Evolutionary conservation across 225 moss, liverwort and hornwort genomes (phyloP), one percentile per base, ranked within the genome.

Genomic region (Lunularia cruciata): DNA sequence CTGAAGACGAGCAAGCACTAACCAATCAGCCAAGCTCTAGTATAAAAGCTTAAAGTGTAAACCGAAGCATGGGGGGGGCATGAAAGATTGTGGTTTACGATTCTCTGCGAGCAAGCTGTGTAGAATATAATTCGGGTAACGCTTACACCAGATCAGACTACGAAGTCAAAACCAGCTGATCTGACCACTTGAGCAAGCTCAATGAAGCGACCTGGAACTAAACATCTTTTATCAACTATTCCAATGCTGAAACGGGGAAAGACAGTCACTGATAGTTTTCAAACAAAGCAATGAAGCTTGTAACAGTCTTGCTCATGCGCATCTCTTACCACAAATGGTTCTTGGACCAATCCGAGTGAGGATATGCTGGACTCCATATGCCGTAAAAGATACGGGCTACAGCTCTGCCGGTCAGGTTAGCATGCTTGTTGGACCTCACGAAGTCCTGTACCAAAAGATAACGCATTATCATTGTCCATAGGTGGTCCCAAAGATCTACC

Each of bases 361-460:
- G 75, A 80, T 78, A 92, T 12, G 90, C 86, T 60, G 95, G 95
- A 77, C 95, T 95, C 92, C 95, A 92, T 31, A 90, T 71, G 49
- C 92, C 92, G 63, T 95, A 89, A 66, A 92, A 82, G 60, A 95
- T 85, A 53, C 95, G 92, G 35, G 95, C 90, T 20, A 95, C 73
- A 36, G 95, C 88, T 75, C 95, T 84, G 64, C 92, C 95, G 31
- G 90, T 90, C 46, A 95, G 67, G 32, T 35, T 72, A 40, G 55
- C 57, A 73, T 88, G 82, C 67, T 82, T 78, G 45, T 84, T 76
- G 26, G 82, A 76, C 56, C 75, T 90, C 32, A 95, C 53, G 69
- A 95, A 95, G 15, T 90, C 95, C 95, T 95, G 80, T 63, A 78
- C 43, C 43, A 72, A 37, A 33, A 0, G 52, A 15, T 27, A 57